Conservation (phyloP, 306 rosid genomes). For the Datisca glomerata region DNA sequence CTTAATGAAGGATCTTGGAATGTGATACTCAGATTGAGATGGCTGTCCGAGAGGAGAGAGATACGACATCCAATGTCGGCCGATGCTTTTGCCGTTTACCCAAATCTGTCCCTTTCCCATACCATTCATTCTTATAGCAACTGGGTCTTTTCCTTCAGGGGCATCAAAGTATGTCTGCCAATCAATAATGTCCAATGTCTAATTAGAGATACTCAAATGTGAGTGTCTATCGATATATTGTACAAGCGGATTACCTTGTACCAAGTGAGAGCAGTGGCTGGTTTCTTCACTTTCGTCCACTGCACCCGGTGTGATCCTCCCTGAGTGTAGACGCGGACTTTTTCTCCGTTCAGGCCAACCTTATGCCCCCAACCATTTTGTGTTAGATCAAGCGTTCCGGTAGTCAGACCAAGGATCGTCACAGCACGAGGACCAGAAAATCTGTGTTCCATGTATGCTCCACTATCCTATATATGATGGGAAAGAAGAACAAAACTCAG, state of each 20-base stretch:
- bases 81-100: constrained; percentile 68
- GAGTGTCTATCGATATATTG: neutral
- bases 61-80: constrained; percentile 70
- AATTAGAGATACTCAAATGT: neutral
- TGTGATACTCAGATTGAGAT: constrained; percentile 69
- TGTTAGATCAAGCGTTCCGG: constrained; percentile 41
- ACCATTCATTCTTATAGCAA: constrained; percentile 60
- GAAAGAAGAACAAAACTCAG: constrained; percentile 3
- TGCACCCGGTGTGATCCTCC: constrained; percentile 27
- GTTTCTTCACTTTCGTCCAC: constrained; percentile 24
- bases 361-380: constrained; percentile 50
- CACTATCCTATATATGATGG: constrained; percentile 66
- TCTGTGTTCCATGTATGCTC: constrained; percentile 95
- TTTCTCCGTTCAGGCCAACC: constrained; percentile 60
- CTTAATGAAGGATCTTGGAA: constrained; percentile 57
- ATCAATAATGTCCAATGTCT: neutral
- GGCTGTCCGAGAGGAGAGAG: constrained; percentile 46
- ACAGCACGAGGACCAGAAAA: constrained; percentile 51
- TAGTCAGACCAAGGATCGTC: constrained; percentile 45
- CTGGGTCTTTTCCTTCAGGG: constrained; percentile 63
- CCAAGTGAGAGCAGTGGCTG: constrained; percentile 44
- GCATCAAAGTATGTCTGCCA: constrained; percentile 49
- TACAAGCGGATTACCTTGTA: constrained; percentile 45
- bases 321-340: constrained; percentile 19
- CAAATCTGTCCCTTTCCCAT: constrained; percentile 83